Percentiles rank a stretch among this genome's conserved stretches.
Conservation (phyloP, 805 yeast genomes). For the Candida caryicola region DNA sequence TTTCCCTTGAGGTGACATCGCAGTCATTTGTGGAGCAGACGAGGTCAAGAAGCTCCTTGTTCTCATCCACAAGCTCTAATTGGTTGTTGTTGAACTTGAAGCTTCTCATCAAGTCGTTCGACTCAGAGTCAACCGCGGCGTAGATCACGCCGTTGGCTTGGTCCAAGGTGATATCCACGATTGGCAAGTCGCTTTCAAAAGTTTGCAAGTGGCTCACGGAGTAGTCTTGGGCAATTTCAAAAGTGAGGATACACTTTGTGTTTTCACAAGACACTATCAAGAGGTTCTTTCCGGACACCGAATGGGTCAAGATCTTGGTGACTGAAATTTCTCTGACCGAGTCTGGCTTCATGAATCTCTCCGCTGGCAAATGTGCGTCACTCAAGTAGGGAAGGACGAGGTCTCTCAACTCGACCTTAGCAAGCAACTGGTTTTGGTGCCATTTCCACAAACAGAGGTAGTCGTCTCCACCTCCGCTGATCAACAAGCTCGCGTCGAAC, state of each 20-base stretch:
- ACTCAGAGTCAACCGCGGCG: conserved; percentile 33
- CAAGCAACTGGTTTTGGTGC: conserved; percentile 47
- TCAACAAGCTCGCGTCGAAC: conserved; percentile 49
- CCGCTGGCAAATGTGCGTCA: conserved; percentile 62
- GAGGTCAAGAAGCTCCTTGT: conserved; percentile 15
- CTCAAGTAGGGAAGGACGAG: conserved; percentile 41
- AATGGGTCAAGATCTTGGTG: conserved; percentile 38
- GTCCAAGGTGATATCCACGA: conserved; percentile 29
- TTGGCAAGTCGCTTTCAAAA: conserved; percentile 19
- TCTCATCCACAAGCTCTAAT: conserved; percentile 5
- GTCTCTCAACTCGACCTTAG: conserved; percentile 48
- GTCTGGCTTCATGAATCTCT: conserved; percentile 52
- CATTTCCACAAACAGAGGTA: conserved; percentile 77
- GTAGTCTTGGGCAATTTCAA: conserved; percentile 26
- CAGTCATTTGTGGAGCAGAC: conserved; percentile 28
- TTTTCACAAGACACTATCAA: conserved; percentile 52
- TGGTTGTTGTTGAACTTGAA: conserved; percentile 20
- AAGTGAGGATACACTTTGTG: conserved; percentile 43
- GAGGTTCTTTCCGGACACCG: conserved; percentile 18
- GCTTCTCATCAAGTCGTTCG: conserved; percentile 24
- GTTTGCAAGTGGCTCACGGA: conserved; percentile 30
- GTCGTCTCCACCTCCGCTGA: conserved; percentile 93
- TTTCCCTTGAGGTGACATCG: conserved; percentile 33
- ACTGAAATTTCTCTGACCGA: conserved; percentile 56
- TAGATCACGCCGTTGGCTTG: conserved; percentile 15